These are phyloP conservation scores for Boeremia lycopersici DNA, from an alignment of 2,329 filamentous ascomycete genomes.

Conservation along the genomic window DNA sequence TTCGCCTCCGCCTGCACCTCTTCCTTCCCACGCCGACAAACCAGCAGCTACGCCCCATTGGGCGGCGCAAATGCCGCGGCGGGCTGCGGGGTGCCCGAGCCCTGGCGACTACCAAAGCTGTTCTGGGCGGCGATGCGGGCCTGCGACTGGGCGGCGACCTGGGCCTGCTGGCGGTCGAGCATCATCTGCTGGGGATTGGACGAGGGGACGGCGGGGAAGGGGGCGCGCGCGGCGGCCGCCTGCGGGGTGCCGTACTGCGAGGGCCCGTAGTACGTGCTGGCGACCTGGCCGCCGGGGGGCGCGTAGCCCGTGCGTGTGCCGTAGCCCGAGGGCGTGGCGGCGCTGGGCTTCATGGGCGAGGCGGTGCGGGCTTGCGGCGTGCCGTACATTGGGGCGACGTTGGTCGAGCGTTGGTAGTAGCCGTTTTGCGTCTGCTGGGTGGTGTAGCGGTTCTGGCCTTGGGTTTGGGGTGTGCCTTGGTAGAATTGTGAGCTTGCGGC, in stretches of 20 bases:
- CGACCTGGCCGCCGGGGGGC: slow-evolving; percentile 38
- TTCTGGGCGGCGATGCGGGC: slow-evolving; percentile 45
- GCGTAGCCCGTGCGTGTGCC: slow-evolving; percentile 37
- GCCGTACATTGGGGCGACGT: slow-evolving; percentile 42
- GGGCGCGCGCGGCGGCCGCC: slow-evolving; percentile 29
- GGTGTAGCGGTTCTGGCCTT: slow-evolving; percentile 41
- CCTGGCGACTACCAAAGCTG: slow-evolving; percentile 41
- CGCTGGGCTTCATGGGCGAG: slow-evolving; percentile 46
- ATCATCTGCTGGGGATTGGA: slow-evolving; percentile 44
- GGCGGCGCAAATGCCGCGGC: slow-evolving; percentile 35
- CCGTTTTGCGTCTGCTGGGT: slow-evolving; percentile 37
- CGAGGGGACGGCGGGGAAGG: slow-evolving; percentile 26
- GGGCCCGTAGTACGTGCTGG: slow-evolving; percentile 42
- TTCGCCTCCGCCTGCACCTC: too few relatives aligned
- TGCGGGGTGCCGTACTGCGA: slow-evolving; percentile 43
- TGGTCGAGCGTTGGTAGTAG: slow-evolving; percentile 43
- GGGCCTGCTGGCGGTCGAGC: slow-evolving; percentile 42
- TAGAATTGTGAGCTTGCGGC: slow-evolving; percentile 41
- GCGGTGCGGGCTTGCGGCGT: slow-evolving; percentile 41
- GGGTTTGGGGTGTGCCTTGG: slow-evolving; percentile 41
- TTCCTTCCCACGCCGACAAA: too few relatives aligned
- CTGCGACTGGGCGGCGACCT: slow-evolving; percentile 41
- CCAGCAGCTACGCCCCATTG: too few relatives aligned
- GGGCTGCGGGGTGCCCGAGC: slow-evolving; percentile 47
- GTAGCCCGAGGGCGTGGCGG: slow-evolving; percentile 33